Base-by-base conservation (phyloP, 1,139 yeast genomes). In the Wickerhamomyces sp. region DNA sequence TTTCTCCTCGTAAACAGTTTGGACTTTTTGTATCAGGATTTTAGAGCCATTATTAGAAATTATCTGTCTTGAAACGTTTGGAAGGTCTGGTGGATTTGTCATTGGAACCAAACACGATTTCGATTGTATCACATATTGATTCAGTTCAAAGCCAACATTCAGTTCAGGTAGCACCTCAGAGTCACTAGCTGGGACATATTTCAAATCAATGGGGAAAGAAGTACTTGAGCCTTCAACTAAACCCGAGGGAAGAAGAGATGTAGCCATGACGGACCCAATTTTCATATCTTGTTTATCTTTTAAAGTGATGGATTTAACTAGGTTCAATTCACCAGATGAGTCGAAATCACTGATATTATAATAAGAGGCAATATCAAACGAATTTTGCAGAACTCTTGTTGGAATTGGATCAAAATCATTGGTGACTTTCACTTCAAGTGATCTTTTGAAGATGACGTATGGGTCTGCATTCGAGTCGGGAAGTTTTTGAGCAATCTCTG, bases 111-210 rank as follows among this genome's bases (percentile, higher is more conserved):
- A 9, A 23, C 52, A 46, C 3, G 25, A 6, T 8, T 23, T 18
- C 7, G 52, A 40, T 18, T 44, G 47, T 1, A 44, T 29, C 6
- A 39, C 26, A 28, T 35, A 46, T 26, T 47, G 50, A 2, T 8
- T 16, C 7, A 47, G 16, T n/a, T 38, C 37, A 9, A 36, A 16
- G 1, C 20, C 9, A 8, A 28, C 32, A 2, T 25, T 16, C 11
- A 41, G 14, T 2, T 16, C 11, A 2, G 45, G 45, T 3, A 32
- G 20, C 3, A 26, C 5, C 7, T 23, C 20, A 6, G 27, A 16
- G 10, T 17, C 14, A 12, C 22, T 17, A 11, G 8, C 33, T 5
- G 46, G 34, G 13, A 26, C 28, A 30, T 35, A 44, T 16, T 27
- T 39, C 26, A 45, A 15, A 13, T 36, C 38, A 10, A 45, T 26